Evolutionary conservation across 345 rosid species (phyloP).

Genomic region (rapeseed (Brassica napus)): Da-Ae NC_063437.1:18245501-18246000

Average conservation of each 20-base stretch:
- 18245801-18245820: conserved; percentile 43
- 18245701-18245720: conserved; percentile 89
- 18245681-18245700: conserved; percentile 88
- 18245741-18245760: conserved; percentile 76
- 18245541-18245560: conserved; percentile 91
- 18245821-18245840: background rate
- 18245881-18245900: background rate
- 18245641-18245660: conserved; percentile 96
- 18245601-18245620: conserved; percentile 90
- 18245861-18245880: background rate
- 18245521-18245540: conserved; percentile 69
- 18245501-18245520: conserved; percentile 76
- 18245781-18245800: conserved; percentile 87
- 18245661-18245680: conserved; percentile 84
- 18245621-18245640: conserved; percentile 81
- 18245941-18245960: too few species aligned
- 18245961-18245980: too few species aligned
- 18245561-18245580: conserved; percentile 98
- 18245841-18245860: conserved; percentile 21
- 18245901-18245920: background rate
- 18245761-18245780: conserved; percentile 88
- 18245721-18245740: conserved; percentile 61
- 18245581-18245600: conserved; percentile 97
- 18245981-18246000: too few species aligned
- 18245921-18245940: too few species aligned